Base-by-base conservation (phyloP, 768 basidiomycete species). In the Lactarius psammicola region DNA sequence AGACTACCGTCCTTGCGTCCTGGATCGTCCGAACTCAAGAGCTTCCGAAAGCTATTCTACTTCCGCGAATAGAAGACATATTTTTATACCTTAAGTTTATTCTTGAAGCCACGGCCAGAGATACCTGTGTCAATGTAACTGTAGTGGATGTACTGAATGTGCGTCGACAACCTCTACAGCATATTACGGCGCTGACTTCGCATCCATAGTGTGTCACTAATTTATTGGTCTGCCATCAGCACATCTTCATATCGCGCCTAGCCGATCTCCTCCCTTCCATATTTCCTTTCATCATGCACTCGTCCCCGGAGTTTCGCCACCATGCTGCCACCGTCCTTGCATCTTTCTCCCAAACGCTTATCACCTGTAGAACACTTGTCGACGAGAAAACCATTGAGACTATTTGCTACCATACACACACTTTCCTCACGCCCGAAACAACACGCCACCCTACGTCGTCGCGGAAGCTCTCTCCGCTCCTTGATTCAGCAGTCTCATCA, bases 341-440 rank as follows among this genome's bases (percentile, higher is more conserved):
- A 15, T 42, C 66, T 28, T 46, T 67, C 59, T 67, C 66, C 15
- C 66, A 59, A 30, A 55, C 57, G 17, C 60, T 67, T 38, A 55
- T 63, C 34, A 59, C 34, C 3, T 7, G 59, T 54, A 61, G 62
- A 49, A 46, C 31, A 7, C 49, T 55, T 17, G 26, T 67, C 33
- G 40, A 42, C 34, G 10, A 63, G 9, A 18, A 59, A 28, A 59
- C 42, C 20, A 36, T 67, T 59, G 42, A 67, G n/a, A 54, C 53
- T 2, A 67, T 67, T 59, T 54, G 61, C 40, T 36, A 40, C 40
- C 33, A 63, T 59, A 63, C 66, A 2, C 56, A 63, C 30, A 53
- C 62, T 8, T 67, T 67, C 34, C 66, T 67, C 44, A 63, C 40
- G 2, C 66, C 62, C 23, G 66, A 67, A 63, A 67, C 66, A 15